phyloP scores from a whole-genome alignment of 768 basidiomycete genomes.

The Tephrocybe sp. region DNA sequence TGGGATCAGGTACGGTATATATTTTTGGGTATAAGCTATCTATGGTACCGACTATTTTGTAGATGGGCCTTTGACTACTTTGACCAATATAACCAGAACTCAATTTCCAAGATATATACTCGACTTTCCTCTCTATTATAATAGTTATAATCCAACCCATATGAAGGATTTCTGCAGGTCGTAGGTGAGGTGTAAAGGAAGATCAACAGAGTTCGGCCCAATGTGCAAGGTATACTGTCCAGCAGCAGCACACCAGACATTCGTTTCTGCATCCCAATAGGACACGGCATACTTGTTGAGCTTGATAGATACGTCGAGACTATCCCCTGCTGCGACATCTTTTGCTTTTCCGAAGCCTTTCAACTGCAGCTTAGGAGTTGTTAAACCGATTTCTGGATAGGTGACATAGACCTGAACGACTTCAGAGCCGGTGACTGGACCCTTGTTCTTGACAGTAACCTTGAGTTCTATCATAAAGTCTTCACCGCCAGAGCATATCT shows the following conservation, averaged over 20 bases:
- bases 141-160: conserved; percentile 35
- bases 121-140: no score
- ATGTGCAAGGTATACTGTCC: conserved; percentile 51
- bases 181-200: conserved; percentile 24
- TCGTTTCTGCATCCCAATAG: conserved; percentile 49
- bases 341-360: conserved; percentile 63
- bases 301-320: conserved; percentile 35
- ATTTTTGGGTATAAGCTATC: no score
- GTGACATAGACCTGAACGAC: conserved; percentile 66
- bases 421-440: conserved; percentile 51
- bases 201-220: conserved; percentile 36
- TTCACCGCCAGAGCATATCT: conserved; percentile 21
- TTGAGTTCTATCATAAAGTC: conserved; percentile 35
- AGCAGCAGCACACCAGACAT: conserved; percentile 46
- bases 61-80: no score
- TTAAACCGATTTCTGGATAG: conserved; percentile 46
- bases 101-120: no score
- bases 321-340: conserved; percentile 47
- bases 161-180: conserved; percentile 20
- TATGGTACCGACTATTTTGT: no score
- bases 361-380: conserved; percentile 59
- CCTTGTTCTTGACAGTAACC: conserved; percentile 55
- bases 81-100: no score
- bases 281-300: conserved; percentile 72
- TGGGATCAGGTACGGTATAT: no score